Evolutionary conservation across 352 stramenopile genomes (phyloP).

Genomic region (Phytophthora pini): DNA sequence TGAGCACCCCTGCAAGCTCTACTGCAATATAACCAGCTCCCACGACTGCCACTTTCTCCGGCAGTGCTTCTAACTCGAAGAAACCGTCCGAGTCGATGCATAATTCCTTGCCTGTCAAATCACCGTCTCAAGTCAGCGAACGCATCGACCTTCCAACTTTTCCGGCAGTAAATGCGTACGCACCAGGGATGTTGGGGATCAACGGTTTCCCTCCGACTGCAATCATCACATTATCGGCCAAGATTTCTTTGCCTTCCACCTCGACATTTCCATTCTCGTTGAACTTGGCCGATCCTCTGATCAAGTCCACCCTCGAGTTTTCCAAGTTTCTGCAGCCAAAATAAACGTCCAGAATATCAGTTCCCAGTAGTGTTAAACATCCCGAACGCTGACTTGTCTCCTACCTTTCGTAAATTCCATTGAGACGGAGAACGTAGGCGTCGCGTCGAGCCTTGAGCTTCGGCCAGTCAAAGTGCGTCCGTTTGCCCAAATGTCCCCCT

Average conservation of each 20-base stretch:
- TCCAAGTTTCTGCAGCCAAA: conserved; percentile 76
- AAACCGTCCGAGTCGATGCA: conserved; percentile 97
- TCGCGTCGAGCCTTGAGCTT: conserved; percentile 94
- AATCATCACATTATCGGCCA: conserved; percentile 70
- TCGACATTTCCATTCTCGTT: conserved; percentile 77
- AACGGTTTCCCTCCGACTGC: conserved; percentile 65
- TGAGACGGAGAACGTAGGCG: conserved; percentile 95
- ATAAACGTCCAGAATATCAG: conserved; percentile 2
- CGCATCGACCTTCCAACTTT: neutral
- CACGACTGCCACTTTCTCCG: conserved; percentile 95
- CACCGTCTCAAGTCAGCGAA: neutral
- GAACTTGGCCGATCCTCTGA: conserved; percentile 92
- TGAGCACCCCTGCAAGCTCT: conserved; percentile 96
- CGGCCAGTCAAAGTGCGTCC: conserved; percentile 88
- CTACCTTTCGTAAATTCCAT: conserved; percentile 95
- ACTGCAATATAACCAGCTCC: conserved; percentile 99
- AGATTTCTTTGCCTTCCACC: conserved; percentile 69
- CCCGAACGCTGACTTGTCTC: neutral
- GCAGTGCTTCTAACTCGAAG: conserved; percentile 95
- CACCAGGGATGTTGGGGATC: conserved; percentile 65
- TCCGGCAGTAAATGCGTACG: neutral
- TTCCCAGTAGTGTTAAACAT: neutral
- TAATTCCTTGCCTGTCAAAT: conserved; percentile 81
- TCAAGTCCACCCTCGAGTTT: conserved; percentile 90
- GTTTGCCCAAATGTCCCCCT: conserved; percentile 45